A percentile compares a stretch with the other conserved stretches of the same genome.
Evolutionary conservation across 805 yeast genomes (phyloP).

Genomic region (Citeromyces matritensis): DNA sequence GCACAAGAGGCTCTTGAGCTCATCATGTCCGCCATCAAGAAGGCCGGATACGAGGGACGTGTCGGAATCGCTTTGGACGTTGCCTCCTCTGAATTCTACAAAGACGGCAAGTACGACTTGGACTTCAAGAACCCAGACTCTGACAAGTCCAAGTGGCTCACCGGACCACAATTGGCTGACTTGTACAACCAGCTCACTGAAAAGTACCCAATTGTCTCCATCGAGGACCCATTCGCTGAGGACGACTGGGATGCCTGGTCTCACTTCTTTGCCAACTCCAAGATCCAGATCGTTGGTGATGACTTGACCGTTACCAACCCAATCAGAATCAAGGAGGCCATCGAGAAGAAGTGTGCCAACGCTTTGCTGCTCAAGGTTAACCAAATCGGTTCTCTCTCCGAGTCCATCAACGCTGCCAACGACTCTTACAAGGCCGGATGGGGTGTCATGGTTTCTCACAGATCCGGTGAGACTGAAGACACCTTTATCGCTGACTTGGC

Average conservation of each 20-base stretch:
- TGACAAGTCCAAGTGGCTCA: conserved; percentile 80
- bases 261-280: conserved; percentile 63
- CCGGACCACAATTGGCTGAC: conserved; percentile 77
- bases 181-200: conserved; percentile 67
- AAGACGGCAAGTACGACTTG: conserved; percentile 92
- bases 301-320: conserved; percentile 99
- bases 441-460: conserved; percentile 99
- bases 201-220: conserved; percentile 94
- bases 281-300: conserved; percentile 90
- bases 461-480: conserved; percentile 99
- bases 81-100: conserved; percentile 96
- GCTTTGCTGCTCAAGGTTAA: conserved; percentile 93
- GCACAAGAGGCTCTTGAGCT: conserved; percentile 97
- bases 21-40: conserved; percentile 76
- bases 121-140: conserved; percentile 97
- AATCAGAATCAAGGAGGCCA: conserved; percentile 84
- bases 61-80: conserved; percentile 88
- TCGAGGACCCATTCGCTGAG: conserved; percentile 99
- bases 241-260: conserved; percentile 99
- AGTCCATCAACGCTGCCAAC: conserved; percentile 93
- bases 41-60: conserved; percentile 92
- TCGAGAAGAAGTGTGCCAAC: conserved; percentile 90
- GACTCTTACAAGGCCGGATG: conserved; percentile 92
- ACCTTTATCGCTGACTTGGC: conserved; percentile 94
- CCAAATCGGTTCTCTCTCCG: conserved; percentile 96